These are phyloP conservation scores for Trichosporon sp. DNA, from an alignment of 1,284 basidiomycete genomes.

Conservation along the genomic window DNA sequence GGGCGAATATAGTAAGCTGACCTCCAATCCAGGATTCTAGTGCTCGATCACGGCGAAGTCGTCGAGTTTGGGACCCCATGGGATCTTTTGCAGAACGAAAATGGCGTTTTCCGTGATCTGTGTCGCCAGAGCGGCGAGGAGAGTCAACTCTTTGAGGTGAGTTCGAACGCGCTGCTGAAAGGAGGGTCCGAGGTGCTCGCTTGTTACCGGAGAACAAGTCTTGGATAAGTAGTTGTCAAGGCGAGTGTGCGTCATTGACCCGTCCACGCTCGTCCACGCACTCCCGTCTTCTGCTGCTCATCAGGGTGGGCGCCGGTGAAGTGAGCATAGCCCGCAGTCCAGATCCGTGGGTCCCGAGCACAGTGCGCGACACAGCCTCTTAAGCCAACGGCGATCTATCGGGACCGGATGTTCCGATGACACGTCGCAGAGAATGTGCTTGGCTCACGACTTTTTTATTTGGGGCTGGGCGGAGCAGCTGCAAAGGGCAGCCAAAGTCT, in stretches of 20 bases:
- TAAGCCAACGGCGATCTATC: too few species aligned
- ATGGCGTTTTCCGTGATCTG: constrained; percentile 46
- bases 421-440: too few species aligned
- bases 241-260: neutral
- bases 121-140: constrained; percentile 50
- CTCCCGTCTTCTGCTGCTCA: too few species aligned
- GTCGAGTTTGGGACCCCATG: constrained; percentile 52
- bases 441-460: too few species aligned
- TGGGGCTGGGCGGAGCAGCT: too few species aligned
- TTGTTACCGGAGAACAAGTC: neutral
- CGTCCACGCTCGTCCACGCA: neutral
- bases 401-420: too few species aligned
- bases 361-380: too few species aligned
- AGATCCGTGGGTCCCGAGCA: too few species aligned
- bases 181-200: neutral
- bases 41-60: constrained; percentile 51
- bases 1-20: too few species aligned
- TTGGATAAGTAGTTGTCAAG: neutral
- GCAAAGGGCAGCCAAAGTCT: too few species aligned
- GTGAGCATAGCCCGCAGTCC: too few species aligned
- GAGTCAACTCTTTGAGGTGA: constrained; percentile 38
- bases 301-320: too few species aligned
- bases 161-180: constrained; percentile 1
- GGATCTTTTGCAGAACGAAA: constrained; percentile 46
- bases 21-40: constrained; percentile 47